Conservation (phyloP, 2,329 filamentous ascomycete species). For the Akanthomyces dipterigenus region DNA sequence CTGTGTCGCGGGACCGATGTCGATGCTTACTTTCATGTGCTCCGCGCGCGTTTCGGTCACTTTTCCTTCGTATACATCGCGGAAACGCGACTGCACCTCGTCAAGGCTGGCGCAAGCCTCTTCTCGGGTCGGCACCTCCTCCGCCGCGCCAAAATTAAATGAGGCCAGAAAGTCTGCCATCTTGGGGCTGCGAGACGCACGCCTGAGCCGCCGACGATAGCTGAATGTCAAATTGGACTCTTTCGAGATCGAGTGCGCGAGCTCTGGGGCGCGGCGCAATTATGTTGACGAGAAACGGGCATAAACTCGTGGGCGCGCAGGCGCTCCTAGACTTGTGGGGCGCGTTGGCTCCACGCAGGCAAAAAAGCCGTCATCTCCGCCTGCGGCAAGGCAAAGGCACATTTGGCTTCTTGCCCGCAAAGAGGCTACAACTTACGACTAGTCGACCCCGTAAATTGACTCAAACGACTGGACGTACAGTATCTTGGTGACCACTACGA, state of each 20-base stretch:
- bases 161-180: slow-evolving; percentile 35
- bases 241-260: background rate
- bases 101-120: slow-evolving; percentile 29
- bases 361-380: background rate
- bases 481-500: too few relatives aligned
- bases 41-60: slow-evolving; percentile 42
- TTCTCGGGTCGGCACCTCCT: slow-evolving; percentile 17
- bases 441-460: background rate
- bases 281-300: background rate
- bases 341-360: background rate
- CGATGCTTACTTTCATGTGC: slow-evolving; percentile 40
- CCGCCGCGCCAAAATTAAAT: slow-evolving; percentile 25
- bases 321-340: background rate
- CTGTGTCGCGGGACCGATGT: slow-evolving; percentile 37
- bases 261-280: background rate
- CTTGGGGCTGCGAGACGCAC: background rate
- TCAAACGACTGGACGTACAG: too few relatives aligned
- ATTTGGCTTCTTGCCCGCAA: background rate
- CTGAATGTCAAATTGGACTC: background rate
- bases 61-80: slow-evolving; percentile 33
- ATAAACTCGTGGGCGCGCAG: background rate
- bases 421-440: background rate
- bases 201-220: background rate
- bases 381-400: too few relatives aligned
- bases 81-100: slow-evolving; percentile 42